phyloP scores from a whole-genome alignment of 2,329 filamentous ascomycete species.

The Fusarium luffae region DNA sequence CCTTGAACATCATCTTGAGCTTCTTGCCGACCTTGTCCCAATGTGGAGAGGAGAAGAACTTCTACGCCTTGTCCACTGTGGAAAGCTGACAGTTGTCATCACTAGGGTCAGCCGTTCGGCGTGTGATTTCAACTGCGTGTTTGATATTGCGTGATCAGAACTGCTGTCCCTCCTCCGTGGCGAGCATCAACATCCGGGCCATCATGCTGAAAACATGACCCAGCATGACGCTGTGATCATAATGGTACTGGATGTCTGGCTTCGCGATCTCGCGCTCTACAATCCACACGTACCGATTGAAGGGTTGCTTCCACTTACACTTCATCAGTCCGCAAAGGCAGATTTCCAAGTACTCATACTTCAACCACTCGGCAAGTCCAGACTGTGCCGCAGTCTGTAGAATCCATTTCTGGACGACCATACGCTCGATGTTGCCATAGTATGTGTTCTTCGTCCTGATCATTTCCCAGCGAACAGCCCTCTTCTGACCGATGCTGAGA shows the following conservation, averaged over 20 bases:
- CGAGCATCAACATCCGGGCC: too few species aligned
- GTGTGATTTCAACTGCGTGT: too few species aligned
- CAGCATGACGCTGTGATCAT: neutral
- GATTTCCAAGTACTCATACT: neutral
- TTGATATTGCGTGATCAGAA: too few species aligned
- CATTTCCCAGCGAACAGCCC: neutral
- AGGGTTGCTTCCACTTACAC: too few species aligned
- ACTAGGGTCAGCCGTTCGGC: too few species aligned
- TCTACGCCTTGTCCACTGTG: too few species aligned
- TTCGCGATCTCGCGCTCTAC: neutral
- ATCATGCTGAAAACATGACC: neutral
- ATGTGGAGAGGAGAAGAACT: too few species aligned
- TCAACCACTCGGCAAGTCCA: neutral
- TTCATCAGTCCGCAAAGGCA: neutral
- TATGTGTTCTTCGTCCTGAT: neutral
- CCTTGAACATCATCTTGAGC: too few species aligned
- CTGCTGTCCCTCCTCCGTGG: too few species aligned
- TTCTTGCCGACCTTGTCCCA: too few species aligned
- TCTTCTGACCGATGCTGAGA: neutral
- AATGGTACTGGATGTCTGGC: neutral
- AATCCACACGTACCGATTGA: neutral
- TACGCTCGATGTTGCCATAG: neutral
- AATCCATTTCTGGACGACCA: neutral
- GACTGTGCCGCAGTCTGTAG: neutral
- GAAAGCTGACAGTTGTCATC: too few species aligned